Evolutionary conservation across 2,329 filamentous ascomycete species (phyloP).

Genomic region (Cercospora sojina): DNA sequence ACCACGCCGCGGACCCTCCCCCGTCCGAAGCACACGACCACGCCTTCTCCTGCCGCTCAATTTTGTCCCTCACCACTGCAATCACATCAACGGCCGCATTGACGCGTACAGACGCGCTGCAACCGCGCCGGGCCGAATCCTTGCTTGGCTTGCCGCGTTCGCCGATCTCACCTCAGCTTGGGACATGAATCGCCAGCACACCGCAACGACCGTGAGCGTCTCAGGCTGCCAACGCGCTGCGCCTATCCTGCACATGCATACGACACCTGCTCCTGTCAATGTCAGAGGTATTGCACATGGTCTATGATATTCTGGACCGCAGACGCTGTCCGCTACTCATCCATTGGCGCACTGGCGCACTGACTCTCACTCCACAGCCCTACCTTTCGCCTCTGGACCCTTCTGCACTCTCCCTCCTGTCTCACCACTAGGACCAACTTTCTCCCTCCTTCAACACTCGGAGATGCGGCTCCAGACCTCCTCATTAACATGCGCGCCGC

Average conservation of each 20-base stretch:
- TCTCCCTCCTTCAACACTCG: conserved; percentile 9
- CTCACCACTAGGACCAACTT: neutral
- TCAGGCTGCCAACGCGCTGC: neutral
- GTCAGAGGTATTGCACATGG: neutral
- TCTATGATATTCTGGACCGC: neutral
- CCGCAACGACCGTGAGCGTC: neutral
- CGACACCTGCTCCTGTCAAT: neutral
- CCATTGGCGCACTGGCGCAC: neutral
- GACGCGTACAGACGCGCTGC: conserved; percentile 7
- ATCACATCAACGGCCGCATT: neutral
- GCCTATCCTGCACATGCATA: neutral
- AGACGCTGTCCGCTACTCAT: neutral
- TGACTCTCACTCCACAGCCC: neutral
- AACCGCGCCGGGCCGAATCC: neutral
- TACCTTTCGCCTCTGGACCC: neutral
- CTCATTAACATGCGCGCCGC: conserved; percentile 17
- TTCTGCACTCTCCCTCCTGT: neutral
- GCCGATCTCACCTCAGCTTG: neutral
- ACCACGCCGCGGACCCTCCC: neutral
- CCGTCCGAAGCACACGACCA: neutral
- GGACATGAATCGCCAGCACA: neutral
- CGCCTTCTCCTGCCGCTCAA: neutral
- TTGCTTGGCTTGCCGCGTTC: neutral
- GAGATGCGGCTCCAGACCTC: conserved; percentile 9
- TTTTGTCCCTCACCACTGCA: neutral